Base-by-base conservation (phyloP, 1,284 basidiomycete genomes). In the Volvariella volvacea region DNA sequence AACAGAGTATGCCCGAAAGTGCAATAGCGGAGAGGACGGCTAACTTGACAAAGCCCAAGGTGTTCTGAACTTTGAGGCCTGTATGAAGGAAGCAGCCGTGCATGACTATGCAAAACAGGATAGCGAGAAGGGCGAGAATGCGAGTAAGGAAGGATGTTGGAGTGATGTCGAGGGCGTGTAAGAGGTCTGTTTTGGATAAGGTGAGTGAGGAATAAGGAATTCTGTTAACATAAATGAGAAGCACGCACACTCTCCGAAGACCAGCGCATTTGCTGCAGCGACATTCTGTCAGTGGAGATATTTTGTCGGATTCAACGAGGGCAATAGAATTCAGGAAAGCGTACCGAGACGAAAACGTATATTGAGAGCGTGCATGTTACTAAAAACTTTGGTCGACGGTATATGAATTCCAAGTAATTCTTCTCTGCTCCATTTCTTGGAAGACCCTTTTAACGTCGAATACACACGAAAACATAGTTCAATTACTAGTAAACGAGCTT, bases 371-470 rank as follows among this genome's bases (percentile, higher is more conserved):
- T 57, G 51, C 80, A 83, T 3, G 79, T 79, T 4, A 67, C 67
- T 45, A 88, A 61, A 51, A 78, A 83, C 46, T 67, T 72, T 4
- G 86, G 86, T 14, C 66, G 66, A 34, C 75, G 68, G 59, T 76
- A 88, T 21, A 86, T 75, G 54, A 71, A 84, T 48, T 88, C 83
- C 25, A 88, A 63, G 52, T 88, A 89, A 45, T 80, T 83, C 64
- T 86, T 86, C 65, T 88, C 86, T 14, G 80, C 86, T 2, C 86
- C 86, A 46, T 72, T 86, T 2, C 76, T 67, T 3, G 84, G 85
- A 3, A 85, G 64, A 12, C 74, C 80, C 80, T 83, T 33, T 10
- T 19, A 14, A 2, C 17, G 12, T 33, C 16, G 22, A 16, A n/a
- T n/a, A n/a, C n/a, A n/a, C n/a, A n/a, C n/a, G n/a, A n/a, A n/a